Evolutionary conservation across 2,329 filamentous ascomycete genomes (phyloP), one percentile per base, ranked within the genome.

Genomic region (Botrytis fabae): DNA sequence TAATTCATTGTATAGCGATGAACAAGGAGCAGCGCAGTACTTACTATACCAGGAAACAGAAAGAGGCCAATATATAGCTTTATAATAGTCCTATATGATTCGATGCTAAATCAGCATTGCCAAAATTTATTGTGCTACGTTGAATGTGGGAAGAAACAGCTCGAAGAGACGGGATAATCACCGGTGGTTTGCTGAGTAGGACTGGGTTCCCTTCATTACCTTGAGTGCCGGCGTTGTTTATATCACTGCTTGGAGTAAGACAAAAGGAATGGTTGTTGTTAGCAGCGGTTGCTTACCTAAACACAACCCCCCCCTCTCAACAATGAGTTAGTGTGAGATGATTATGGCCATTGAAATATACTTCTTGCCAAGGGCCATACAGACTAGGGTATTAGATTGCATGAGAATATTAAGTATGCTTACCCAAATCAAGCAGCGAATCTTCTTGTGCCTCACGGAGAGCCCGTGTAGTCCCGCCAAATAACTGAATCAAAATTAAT

Each of bases 161-260:
- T 25, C 59, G 35, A n/a, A 40, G 25, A n/a, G 7, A 22, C 44
- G 8, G 14, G 12, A 22, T 65, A 28, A 18, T 42, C 10, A 69
- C 66, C 25, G 66, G 38, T 35, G 66, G 51, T 20, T 35, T 60
- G 4, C n/a, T 60, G 18, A 35, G 12, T 61, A 69, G 22, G 10
- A 60, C 20, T 14, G 66, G 51, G 9, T 69, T 54, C n/a, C 40
- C 48, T n/a, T 2, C 35, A n/a, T 40, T 54, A 42, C 59, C 59
- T 5, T n/a, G 35, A 25, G 8, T 20, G 20, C 6, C 48, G 16
- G 16, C 16, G 10, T 8, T 68, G 9, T 68, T 51, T 20, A 42
- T 68, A 32, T 40, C 48, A 57, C 64, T 68, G 35, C 35, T 18
- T 57, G 22, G 12, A 18, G 18, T 68, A 35, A 68, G 64, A 68